phyloP scores from a whole-genome alignment of 805 yeast species.

The Nakazawaea populi region DNA sequence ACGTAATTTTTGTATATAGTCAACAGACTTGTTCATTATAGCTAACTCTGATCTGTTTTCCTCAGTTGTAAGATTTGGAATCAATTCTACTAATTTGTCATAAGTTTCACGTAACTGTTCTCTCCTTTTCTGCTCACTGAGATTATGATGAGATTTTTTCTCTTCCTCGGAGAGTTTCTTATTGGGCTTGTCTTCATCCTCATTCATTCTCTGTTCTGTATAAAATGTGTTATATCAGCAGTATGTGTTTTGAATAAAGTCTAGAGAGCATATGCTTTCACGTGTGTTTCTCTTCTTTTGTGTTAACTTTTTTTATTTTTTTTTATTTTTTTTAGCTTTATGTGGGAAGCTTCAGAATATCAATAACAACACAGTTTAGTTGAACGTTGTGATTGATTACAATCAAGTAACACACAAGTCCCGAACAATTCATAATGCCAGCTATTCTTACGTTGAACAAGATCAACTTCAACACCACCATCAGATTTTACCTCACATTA shows the following conservation, averaged over 20 bases:
- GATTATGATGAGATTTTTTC: slow-evolving; percentile 28
- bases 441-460: neutral
- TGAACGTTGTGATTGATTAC: too few relatives aligned
- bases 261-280: too few relatives aligned
- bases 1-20: slow-evolving; percentile 46
- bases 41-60: slow-evolving; percentile 80
- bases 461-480: neutral
- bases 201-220: neutral
- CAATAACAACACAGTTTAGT: too few relatives aligned
- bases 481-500: neutral
- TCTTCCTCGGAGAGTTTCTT: slow-evolving; percentile 22
- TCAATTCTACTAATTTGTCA: slow-evolving; percentile 65
- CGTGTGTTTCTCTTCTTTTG: too few relatives aligned
- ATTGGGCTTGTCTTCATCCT: neutral
- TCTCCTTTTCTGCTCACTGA: slow-evolving; percentile 77
- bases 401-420: too few relatives aligned
- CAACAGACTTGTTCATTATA: slow-evolving; percentile 60
- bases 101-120: slow-evolving; percentile 81
- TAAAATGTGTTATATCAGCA: neutral
- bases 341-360: too few relatives aligned
- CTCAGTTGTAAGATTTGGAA: slow-evolving; percentile 62
- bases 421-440: neutral
- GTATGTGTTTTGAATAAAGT: too few relatives aligned
- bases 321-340: too few relatives aligned
- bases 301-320: too few relatives aligned